Base-by-base conservation (phyloP, 257 asterid genomes). In the Marsdenia floribunda region DNA sequence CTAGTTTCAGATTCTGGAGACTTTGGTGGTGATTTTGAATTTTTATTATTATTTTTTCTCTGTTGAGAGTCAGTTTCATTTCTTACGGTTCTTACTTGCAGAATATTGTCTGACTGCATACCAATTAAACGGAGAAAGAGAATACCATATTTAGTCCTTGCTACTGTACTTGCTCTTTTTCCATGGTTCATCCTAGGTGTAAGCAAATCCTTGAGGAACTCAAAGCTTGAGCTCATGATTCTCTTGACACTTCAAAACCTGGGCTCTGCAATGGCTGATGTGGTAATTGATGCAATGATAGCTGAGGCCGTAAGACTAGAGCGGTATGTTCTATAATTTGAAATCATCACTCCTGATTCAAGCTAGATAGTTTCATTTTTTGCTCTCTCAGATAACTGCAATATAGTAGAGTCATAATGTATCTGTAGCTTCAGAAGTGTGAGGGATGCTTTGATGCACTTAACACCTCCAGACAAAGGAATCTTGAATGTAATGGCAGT, bases 261-360 rank as follows among this genome's bases (percentile, higher is more conserved):
- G 82, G 98, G 98, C 71, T 90, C 97, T 77, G 98, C 98, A 73
- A 93, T 91, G 98, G 97, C 98, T 73, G 98, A 93, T 70, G 98
- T 93, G 42, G 97, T 93, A 78, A 90, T 93, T 84, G 98, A 93
- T 80, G 98, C 98, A 40, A 93, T 93, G 98, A 93, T 93, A 58
- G 98, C 98, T 47, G 98, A 91, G 90, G 98, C 97, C 16, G 97
- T 87, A 67, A 88, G 96, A 83, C 85, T 75, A 64, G 98, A 93
- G 85, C 83, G 93, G 98, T 90, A 86, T 70, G 83, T 87, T 77
- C 83, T n/a, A 49, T n/a, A 61, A 21, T 70, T 78, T 76, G 26
- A 21, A 38, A 57, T 40, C 73, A 10, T 55, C 35, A 65, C 24
- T 66, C 16, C 26, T 19, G 16, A 64, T 78, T 52, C 59, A 22